A percentile compares a stretch with the other conserved stretches of the same genome.
These are phyloP conservation scores for Phoma sp. DNA, from an alignment of 2,329 filamentous ascomycete genomes.

Conservation along the genomic window DNA sequence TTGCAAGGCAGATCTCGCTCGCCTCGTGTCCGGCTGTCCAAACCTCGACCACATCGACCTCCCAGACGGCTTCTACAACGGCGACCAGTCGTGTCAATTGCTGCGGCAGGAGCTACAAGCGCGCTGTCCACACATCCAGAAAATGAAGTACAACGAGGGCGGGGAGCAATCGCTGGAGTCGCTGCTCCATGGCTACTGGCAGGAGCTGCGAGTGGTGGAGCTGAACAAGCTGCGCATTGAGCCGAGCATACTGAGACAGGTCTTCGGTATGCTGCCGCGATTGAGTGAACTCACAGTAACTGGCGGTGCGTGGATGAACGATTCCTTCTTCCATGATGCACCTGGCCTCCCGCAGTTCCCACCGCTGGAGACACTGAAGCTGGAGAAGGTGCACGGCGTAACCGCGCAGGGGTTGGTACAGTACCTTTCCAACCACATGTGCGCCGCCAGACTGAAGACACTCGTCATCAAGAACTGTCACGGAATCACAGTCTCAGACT, in stretches of 20 bases:
- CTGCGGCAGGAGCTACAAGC: constrained; percentile 85
- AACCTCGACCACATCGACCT: constrained; percentile 90
- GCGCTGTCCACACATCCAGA: constrained; percentile 80
- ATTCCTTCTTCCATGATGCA: constrained; percentile 74
- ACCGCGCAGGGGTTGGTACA: constrained; percentile 73
- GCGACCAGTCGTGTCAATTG: constrained; percentile 76
- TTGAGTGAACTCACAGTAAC: constrained; percentile 78
- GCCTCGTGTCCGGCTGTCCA: constrained; percentile 82
- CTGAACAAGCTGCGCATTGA: constrained; percentile 73
- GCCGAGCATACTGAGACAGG: constrained; percentile 71
- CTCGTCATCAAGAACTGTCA: constrained; percentile 73
- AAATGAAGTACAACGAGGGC: constrained; percentile 84
- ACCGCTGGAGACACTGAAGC: constrained; percentile 72
- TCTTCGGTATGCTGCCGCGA: constrained; percentile 69
- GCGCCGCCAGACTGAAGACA: constrained; percentile 66
- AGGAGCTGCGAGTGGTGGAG: constrained; percentile 74
- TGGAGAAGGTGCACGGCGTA: constrained; percentile 74
- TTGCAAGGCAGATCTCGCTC: constrained; percentile 81
- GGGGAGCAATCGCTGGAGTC: constrained; percentile 78
- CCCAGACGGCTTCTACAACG: constrained; percentile 83
- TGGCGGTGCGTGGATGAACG: constrained; percentile 72
- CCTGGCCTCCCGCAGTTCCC: constrained; percentile 75
- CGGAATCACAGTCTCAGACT: constrained; percentile 67
- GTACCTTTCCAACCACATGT: constrained; percentile 67
- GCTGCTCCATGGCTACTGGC: constrained; percentile 72